Conservation (phyloP, 805 yeast genomes). For the Candida ortonii region DNA sequence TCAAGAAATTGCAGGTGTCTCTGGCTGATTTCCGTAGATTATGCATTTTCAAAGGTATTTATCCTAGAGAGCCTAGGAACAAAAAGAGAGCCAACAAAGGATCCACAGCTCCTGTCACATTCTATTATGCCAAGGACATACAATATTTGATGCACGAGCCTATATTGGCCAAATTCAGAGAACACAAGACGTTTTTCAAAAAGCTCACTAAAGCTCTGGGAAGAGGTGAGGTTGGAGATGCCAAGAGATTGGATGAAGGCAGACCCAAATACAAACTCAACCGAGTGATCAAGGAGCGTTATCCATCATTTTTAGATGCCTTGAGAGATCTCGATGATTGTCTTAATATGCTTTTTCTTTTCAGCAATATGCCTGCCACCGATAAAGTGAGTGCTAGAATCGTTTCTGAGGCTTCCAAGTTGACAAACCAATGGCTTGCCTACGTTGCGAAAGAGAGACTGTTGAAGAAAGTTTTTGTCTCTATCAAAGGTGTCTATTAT, state of each 20-base stretch:
- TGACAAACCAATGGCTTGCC: constrained; percentile 95
- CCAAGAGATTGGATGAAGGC: constrained; percentile 76
- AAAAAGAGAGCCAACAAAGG: constrained; percentile 97
- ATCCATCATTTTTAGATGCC: constrained; percentile 91
- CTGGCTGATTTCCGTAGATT: constrained; percentile 95
- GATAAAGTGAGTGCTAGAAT: constrained; percentile 74
- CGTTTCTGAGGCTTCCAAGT: constrained; percentile 80
- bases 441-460: constrained; percentile 81
- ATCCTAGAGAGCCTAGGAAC: constrained; percentile 94
- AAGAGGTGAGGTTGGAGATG: constrained; percentile 86
- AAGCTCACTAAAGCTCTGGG: constrained; percentile 88
- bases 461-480: constrained; percentile 86
- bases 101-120: constrained; percentile 93
- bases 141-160: constrained; percentile 96
- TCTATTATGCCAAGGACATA: constrained; percentile 90
- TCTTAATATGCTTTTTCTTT: constrained; percentile 87
- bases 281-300: constrained; percentile 88
- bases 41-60: constrained; percentile 96
- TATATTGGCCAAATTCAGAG: constrained; percentile 84
- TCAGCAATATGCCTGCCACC: constrained; percentile 93
- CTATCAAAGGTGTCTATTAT: constrained; percentile 95
- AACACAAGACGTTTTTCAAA: constrained; percentile 90
- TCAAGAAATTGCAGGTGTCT: constrained; percentile 85
- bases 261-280: constrained; percentile 86
- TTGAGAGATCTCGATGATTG: constrained; percentile 94